These are phyloP conservation scores for Mycosphaerelloides madeirae DNA, from an alignment of 2,329 filamentous ascomycete genomes.

Conservation along the genomic window DNA sequence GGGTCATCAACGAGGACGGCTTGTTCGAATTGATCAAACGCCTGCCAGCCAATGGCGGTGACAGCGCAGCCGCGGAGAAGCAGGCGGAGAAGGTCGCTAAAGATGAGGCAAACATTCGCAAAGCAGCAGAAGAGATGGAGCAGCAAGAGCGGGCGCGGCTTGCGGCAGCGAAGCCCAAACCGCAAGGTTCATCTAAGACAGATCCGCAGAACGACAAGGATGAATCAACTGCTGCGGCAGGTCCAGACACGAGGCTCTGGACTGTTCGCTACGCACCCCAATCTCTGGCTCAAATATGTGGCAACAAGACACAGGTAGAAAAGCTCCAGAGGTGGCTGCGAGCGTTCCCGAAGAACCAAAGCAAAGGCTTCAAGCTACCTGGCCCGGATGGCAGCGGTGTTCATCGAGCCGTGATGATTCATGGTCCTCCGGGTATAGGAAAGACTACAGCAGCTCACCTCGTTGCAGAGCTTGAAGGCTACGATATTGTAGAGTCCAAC, in stretches of 20 bases:
- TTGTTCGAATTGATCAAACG: constrained; percentile 78
- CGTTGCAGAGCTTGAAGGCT: constrained; percentile 86
- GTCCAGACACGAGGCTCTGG: constrained; percentile 66
- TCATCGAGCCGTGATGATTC: constrained; percentile 87
- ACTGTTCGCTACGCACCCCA: constrained; percentile 93
- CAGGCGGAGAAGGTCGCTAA: constrained; percentile 77
- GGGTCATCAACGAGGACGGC: constrained; percentile 90
- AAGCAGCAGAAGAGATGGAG: constrained; percentile 81
- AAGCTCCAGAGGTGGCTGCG: constrained; percentile 84
- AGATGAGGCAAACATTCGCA: constrained; percentile 75
- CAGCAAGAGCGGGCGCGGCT: constrained; percentile 57
- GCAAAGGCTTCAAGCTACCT: constrained; percentile 73
- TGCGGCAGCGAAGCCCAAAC: constrained; percentile 41
- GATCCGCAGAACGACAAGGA: constrained; percentile 32
- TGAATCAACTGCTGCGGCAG: constrained; percentile 33
- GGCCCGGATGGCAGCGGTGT: constrained; percentile 80
- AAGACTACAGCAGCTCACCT: constrained; percentile 97
- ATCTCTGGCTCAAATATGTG: constrained; percentile 80
- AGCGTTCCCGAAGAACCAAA: constrained; percentile 73
- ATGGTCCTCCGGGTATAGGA: constrained; percentile 91
- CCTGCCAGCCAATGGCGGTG: constrained; percentile 80
- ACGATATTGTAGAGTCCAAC: constrained; percentile 90
- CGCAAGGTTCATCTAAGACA: constrained; percentile 35
- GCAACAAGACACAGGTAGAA: constrained; percentile 86
- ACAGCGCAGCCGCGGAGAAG: constrained; percentile 81